Base-by-base conservation (phyloP, 805 yeast genomes). In the Sugiyamaella lignohabitans region DNA sequence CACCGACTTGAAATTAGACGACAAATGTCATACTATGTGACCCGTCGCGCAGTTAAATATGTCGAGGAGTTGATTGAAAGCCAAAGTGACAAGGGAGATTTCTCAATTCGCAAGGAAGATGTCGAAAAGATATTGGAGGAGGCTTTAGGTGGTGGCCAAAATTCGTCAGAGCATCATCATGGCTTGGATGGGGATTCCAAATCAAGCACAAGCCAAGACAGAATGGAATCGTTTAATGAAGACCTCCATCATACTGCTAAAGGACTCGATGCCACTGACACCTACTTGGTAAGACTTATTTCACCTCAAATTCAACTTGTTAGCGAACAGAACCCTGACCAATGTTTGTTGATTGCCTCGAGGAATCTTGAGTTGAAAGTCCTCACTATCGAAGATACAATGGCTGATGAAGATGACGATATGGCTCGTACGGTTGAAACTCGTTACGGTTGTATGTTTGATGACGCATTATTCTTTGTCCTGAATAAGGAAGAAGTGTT, bases 221-320 rank as follows among this genome's bases (percentile, higher is more conserved):
- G 56, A 21, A 47, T 51, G 42, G 57, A 49, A n/a, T 42, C 43
- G 2, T 82, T 83, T 58, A 78, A 79, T 34, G 69, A 72, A 2
- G 79, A 76, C 27, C 61, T 87, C 30, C 64, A 75, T 49, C 27
- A 19, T 10, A 53, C 64, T 4, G 62, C 66, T 1, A 66, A 43
- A 14, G 29, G 63, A 2, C 60, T 66, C 38, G 65, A 68, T 30
- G 70, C 69, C 1, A 50, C 56, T 10, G 55, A 80, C 45, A 77
- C 84, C 38, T 84, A 79, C 59, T 68, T 80, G 51, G 71, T 89
- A 24, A 80, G 80, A 49, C 69, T 91, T 38, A 68, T 83, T 4
- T 77, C 87, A 22, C 96, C 97, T 0, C 96, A 91, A 62, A 77
- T 88, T 40, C 97, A 89, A 60, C 57, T 84, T 21, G 72, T 76